phyloP scores from a whole-genome alignment of 257 asterid species.

The Cinchona pubescens region DNA sequence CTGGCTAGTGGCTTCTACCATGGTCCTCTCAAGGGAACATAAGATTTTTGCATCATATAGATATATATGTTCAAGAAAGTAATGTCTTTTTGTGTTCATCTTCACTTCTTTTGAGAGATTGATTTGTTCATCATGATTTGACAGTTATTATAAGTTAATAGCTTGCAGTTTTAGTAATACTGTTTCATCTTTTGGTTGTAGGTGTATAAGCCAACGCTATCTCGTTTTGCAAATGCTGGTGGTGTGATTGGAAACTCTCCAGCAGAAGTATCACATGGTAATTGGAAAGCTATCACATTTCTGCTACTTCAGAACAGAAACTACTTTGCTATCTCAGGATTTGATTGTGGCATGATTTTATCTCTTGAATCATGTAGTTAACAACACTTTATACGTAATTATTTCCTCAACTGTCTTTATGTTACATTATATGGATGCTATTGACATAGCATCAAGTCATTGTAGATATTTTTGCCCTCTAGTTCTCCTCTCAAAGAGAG shows the following conservation, averaged over 20 bases:
- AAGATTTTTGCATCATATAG: constrained; percentile 3
- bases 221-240: constrained; percentile 80
- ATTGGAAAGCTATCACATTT: constrained; percentile 20
- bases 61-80: neutral
- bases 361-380: neutral
- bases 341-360: neutral
- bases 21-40: neutral
- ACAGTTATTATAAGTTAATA: too few relatives aligned
- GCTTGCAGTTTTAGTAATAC: constrained; percentile 6
- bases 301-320: neutral
- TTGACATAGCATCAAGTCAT: neutral
- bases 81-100: neutral
- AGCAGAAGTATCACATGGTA: constrained; percentile 87
- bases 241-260: constrained; percentile 81
- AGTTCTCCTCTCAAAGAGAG: constrained; percentile 5
- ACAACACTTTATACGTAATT: neutral
- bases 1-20: neutral
- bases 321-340: neutral
- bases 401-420: neutral
- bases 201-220: constrained; percentile 81
- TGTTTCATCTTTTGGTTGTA: constrained; percentile 27
- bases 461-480: neutral
- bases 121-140: constrained; percentile 7
- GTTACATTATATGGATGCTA: neutral
- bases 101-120: neutral